These are phyloP conservation scores for Dentipellis sp. DNA, from an alignment of 768 basidiomycete genomes.

Conservation along the genomic window DNA sequence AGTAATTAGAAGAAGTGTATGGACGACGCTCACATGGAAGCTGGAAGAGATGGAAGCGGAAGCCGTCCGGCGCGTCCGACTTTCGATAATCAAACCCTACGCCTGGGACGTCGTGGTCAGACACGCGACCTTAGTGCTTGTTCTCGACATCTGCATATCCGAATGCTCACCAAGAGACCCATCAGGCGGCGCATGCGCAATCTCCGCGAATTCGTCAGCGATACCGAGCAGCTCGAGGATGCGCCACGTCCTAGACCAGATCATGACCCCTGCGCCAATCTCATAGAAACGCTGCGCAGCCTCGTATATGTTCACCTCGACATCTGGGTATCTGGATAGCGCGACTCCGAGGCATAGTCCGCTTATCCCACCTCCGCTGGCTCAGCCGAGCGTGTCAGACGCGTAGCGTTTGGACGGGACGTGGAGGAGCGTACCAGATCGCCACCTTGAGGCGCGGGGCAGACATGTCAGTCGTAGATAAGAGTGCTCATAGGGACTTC, in stretches of 20 bases:
- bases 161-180: constrained; percentile 12
- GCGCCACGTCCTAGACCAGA: constrained; percentile 22
- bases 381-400: no score
- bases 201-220: constrained; percentile 14
- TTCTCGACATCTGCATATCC: not conserved
- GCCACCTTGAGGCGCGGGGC: no score
- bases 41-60: constrained; percentile 28
- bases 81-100: constrained; percentile 37
- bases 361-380: constrained; percentile 25
- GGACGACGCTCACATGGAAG: constrained; percentile 28
- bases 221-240: constrained; percentile 19
- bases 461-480: no score
- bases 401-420: no score
- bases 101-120: constrained; percentile 16
- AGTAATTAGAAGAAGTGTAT: not conserved
- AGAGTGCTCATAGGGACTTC: no score
- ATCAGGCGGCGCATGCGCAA: constrained; percentile 18
- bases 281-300: constrained; percentile 35
- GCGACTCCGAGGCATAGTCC: constrained; percentile 23
- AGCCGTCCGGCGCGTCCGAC: constrained; percentile 33
- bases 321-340: constrained; percentile 17
- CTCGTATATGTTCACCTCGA: constrained; percentile 23
- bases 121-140: not conserved
- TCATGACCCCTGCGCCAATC: constrained; percentile 35
- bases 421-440: no score